Evolutionary conservation across 1,284 basidiomycete genomes (phyloP), one percentile per base, ranked within the genome.

Genomic region (Cerioporus squamosus): DNA sequence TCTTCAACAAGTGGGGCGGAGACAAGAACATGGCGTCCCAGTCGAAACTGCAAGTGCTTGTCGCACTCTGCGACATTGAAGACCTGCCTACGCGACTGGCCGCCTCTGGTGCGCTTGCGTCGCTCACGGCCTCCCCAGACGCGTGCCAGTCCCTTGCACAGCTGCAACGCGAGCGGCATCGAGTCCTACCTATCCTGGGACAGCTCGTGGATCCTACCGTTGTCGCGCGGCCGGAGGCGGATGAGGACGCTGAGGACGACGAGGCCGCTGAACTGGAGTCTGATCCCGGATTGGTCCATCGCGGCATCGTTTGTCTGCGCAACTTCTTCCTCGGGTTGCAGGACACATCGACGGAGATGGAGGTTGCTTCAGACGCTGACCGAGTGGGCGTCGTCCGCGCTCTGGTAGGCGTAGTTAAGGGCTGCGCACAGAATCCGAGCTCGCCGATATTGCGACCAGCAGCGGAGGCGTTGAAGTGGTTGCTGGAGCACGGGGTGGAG

Each of bases 31-130:
- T 70, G 3, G 70, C 71, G 17, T 76, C 79, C 23, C 83, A 79
- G 63, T 88, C 90, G 10, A 89, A 88, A 68, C 75, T 97, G 1
- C 90, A 94, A 55, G 78, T 97, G 39, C 74, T 97, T n/a, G 72
- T 95, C 24, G 93, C 94, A 6, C 76, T 98, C 46, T 89, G 90
- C 2, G 90, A 95, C 63, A 85, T 93, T 6, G 88, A 94, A 42
- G 95, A 98, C 75, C 55, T 88, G 4, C 83, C 84, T 3, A 97
- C 95, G 2, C 83, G 91, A 38, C 74, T 93, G 6, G 95, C 95
- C 9, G 92, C 94, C 0, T 87, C 91, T 0, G 95, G 94, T 9
- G 90, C 94, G 2, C 77, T 97, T 40, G 94, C 95, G 3, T 88
- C 87, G 42, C 74, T 97, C 53, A 90, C 89, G 2, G 75, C 77